phyloP scores from a whole-genome alignment of 139 green algal genomes.

The Desmodesmus armatus region DNA sequence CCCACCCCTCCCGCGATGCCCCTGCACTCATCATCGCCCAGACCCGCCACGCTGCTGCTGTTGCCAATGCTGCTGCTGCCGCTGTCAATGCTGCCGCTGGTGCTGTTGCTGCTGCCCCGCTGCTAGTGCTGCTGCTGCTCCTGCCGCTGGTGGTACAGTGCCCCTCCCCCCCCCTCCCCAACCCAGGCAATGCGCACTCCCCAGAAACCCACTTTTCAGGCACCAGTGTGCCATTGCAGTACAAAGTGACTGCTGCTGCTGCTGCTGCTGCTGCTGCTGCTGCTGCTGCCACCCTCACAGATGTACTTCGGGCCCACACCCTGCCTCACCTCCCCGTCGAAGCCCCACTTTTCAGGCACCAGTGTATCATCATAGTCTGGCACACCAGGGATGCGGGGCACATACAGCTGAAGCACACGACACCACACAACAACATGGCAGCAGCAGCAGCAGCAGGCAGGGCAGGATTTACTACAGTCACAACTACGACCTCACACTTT shows the following conservation, averaged over 20 bases:
- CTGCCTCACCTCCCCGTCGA: conserved; percentile 66
- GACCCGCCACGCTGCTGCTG: not conserved
- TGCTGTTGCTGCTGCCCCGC: too few relatives aligned
- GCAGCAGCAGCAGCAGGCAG: not conserved
- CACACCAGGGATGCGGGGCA: conserved; percentile 82
- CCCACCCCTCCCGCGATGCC: not conserved
- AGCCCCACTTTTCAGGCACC: conserved; percentile 65
- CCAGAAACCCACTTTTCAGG: conserved; percentile 71
- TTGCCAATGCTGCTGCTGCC: too few relatives aligned
- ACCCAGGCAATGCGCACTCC: conserved; percentile 54
- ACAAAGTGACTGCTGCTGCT: conserved; percentile 7
- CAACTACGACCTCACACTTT: not conserved
- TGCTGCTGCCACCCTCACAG: not conserved
- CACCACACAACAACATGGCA: not conserved
- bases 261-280: conserved; percentile 2
- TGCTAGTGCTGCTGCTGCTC: conserved; percentile 12
- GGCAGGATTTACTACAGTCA: not conserved
- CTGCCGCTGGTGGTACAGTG: not conserved
- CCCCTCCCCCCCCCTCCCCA: too few relatives aligned
- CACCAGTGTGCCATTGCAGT: conserved; percentile 55
- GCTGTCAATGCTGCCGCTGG: too few relatives aligned
- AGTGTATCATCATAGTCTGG: conserved; percentile 60
- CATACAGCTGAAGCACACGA: conserved; percentile 71
- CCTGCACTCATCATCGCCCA: not conserved
- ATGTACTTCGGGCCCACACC: too few relatives aligned